phyloP scores from a whole-genome alignment of 2,329 filamentous ascomycete species.

The Aspergillus sp. region DNA sequence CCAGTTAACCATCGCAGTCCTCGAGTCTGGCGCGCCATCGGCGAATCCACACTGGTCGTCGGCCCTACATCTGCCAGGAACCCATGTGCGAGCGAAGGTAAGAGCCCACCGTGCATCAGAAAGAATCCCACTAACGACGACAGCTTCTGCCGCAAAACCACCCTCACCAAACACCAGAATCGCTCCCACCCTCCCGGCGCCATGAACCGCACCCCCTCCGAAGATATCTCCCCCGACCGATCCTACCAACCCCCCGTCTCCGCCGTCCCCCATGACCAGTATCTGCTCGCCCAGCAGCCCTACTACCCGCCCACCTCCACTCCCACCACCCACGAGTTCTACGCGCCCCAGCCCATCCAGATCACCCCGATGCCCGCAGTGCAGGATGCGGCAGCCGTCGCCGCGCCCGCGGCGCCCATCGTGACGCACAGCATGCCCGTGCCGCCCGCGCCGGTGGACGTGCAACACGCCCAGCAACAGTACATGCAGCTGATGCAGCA shows the following conservation, averaged over 20 bases:
- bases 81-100: conserved; percentile 41
- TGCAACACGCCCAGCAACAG: conserved; percentile 30
- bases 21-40: conserved; percentile 42
- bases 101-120: not conserved
- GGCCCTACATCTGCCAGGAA: conserved; percentile 41
- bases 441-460: conserved; percentile 24
- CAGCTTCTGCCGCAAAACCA: conserved; percentile 43
- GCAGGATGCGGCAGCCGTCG: conserved; percentile 23
- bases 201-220: conserved; percentile 34
- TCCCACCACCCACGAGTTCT: conserved; percentile 36
- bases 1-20: conserved; percentile 23
- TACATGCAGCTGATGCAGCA: conserved; percentile 35
- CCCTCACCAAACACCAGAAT: conserved; percentile 41
- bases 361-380: conserved; percentile 29
- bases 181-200: conserved; percentile 37
- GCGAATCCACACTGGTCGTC: conserved; percentile 40
- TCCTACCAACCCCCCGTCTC: conserved; percentile 34
- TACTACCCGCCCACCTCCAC: conserved; percentile 34
- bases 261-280: conserved; percentile 33
- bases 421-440: conserved; percentile 31
- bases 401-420: conserved; percentile 19
- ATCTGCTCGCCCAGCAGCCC: conserved; percentile 35
- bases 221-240: conserved; percentile 37
- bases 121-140: conserved; percentile 1
- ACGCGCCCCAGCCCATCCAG: conserved; percentile 32